A percentile compares a stretch with the other conserved stretches of the same genome.
Conservation (phyloP, 768 basidiomycete genomes). For the Trametes maxima region DNA sequence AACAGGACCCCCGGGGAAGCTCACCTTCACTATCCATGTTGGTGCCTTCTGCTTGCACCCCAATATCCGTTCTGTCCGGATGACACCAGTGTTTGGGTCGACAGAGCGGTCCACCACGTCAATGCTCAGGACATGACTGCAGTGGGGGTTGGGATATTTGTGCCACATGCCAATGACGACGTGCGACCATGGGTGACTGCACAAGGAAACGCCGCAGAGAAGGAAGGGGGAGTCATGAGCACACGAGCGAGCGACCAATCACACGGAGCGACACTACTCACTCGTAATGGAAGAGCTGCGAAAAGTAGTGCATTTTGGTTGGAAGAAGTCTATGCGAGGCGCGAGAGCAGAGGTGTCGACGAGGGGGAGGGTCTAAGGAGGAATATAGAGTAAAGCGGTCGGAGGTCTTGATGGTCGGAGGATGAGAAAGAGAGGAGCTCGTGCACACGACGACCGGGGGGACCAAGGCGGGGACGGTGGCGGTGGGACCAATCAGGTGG, state of each 20-base stretch:
- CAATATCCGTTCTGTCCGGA: constrained; percentile 87
- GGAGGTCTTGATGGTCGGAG: constrained; percentile 20
- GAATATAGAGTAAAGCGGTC: constrained; percentile 21
- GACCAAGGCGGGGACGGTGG: constrained; percentile 17
- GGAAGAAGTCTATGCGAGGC: neutral
- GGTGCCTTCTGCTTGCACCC: constrained; percentile 94
- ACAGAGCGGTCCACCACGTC: constrained; percentile 86
- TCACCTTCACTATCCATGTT: constrained; percentile 89
- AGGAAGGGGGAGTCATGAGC: constrained; percentile 19
- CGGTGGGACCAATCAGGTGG: constrained; percentile 21
- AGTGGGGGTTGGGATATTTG: constrained; percentile 95
- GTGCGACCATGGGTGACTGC: constrained; percentile 87
- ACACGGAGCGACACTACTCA: constrained; percentile 43
- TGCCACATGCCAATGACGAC: constrained; percentile 93
- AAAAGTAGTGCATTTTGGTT: constrained; percentile 78
- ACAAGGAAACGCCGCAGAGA: constrained; percentile 4
- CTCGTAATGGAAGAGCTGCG: constrained; percentile 84
- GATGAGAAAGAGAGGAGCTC: constrained; percentile 10
- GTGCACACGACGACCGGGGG: constrained; percentile 28
- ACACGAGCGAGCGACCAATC: constrained; percentile 13
- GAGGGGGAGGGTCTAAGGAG: constrained; percentile 17
- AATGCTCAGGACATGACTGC: constrained; percentile 84
- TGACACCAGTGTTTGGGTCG: constrained; percentile 81
- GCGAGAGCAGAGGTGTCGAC: neutral
- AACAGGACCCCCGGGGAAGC: constrained; percentile 20